Evolutionary conservation across 164 flowering plant species (phyloP), one percentile per base, ranked within the genome.

Genomic region (Vitis amurensis): DNA sequence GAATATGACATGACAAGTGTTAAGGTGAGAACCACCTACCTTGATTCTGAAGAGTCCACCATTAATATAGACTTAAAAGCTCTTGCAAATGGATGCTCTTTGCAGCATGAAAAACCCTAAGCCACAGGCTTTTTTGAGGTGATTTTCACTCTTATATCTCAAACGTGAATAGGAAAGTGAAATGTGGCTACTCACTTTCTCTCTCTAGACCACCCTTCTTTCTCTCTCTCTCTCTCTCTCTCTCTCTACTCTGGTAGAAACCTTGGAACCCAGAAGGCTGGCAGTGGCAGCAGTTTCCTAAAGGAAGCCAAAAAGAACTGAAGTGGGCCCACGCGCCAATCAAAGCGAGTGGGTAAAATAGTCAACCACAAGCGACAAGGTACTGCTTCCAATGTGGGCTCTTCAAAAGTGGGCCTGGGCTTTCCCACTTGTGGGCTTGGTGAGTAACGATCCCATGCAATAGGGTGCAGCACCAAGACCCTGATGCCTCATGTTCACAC

Each of bases 361-460:
- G 83, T 80, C 76, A 73, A 72, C 70, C 15, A 23, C 10, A 59
- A 55, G 60, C 72, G 58, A 64, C 69, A 76, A 71, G 59, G 50
- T 6, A 64, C 56, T 0, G 16, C 6, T 17, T 19, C 14, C 16
- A 29, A 3, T 13, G 59, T 53, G 69, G 69, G 50, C 50, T 23
- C 27, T 23, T 23, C 27, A 23, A 23, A 3, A 19, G 59, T 53
- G 69, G 69, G 50, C 50, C 69, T 55, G 69, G 69, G 60, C 69
- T 55, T 66, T 30, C 13, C 56, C 56, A 13, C 14, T 53, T 53
- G n/a, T 11, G 56, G 56, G 56, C 56, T 53, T 14, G 9, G 27
- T 15, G 66, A 27, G 15, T 14, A 13, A 9, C 31, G 47, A 59
- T 59, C 30, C 61, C 27, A 2, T 12, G 37, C 61, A 27, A 19